Conservation (phyloP, 2,329 filamentous ascomycete genomes). For the Emmonsiellopsis sp. region DNA sequence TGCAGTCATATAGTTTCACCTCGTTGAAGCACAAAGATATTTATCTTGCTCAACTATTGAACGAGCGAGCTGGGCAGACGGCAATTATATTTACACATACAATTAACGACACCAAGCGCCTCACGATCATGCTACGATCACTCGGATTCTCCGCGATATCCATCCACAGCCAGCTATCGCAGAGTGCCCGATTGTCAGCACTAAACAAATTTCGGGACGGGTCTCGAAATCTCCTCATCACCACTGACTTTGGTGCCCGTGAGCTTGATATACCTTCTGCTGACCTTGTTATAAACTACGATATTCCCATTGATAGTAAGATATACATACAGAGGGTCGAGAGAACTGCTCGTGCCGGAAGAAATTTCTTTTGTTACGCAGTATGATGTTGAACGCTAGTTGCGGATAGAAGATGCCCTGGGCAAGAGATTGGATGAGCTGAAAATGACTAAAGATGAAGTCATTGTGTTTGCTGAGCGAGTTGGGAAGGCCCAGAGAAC, state of each 20-base stretch:
- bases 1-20: slow-evolving; percentile 82
- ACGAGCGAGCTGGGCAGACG: slow-evolving; percentile 77
- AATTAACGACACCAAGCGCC: slow-evolving; percentile 77
- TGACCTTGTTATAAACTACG: slow-evolving; percentile 75
- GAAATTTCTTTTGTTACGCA: slow-evolving; percentile 77
- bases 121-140: slow-evolving; percentile 73
- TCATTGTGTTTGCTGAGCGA: slow-evolving; percentile 66
- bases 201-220: slow-evolving; percentile 80
- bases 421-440: slow-evolving; percentile 66
- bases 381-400: slow-evolving; percentile 73
- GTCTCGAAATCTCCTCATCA: slow-evolving; percentile 75
- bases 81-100: slow-evolving; percentile 87
- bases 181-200: slow-evolving; percentile 75
- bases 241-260: slow-evolving; percentile 81
- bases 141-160: slow-evolving; percentile 87
- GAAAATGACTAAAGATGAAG: slow-evolving; percentile 64
- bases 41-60: slow-evolving; percentile 76
- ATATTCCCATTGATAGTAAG: slow-evolving; percentile 73
- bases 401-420: slow-evolving; percentile 72
- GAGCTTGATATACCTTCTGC: slow-evolving; percentile 86
- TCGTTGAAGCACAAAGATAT: slow-evolving; percentile 82
- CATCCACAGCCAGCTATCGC: slow-evolving; percentile 82
- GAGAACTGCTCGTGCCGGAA: slow-evolving; percentile 75
- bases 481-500: slow-evolving; percentile 71
- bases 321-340: slow-evolving; percentile 62